These are phyloP conservation scores for Aureobasidium melanogenum DNA, from an alignment of 2,329 filamentous ascomycete genomes.

Conservation along the genomic window DNA sequence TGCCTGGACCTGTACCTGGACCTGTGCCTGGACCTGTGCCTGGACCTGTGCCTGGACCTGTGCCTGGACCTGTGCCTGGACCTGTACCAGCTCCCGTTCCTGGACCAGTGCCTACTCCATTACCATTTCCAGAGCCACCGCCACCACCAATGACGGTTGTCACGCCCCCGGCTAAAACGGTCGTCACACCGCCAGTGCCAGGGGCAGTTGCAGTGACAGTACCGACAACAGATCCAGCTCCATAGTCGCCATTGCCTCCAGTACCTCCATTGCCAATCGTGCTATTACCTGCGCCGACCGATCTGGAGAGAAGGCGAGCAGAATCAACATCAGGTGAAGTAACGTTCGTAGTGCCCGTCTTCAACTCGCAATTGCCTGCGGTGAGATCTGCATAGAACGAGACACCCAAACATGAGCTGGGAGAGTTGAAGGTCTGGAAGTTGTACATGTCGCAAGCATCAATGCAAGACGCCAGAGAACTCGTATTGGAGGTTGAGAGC, in stretches of 20 bases:
- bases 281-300: slow-evolving; percentile 13
- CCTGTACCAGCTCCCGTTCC: slow-evolving; percentile 14
- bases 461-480: slow-evolving; percentile 21
- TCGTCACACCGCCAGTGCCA: not conserved
- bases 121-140: slow-evolving; percentile 10
- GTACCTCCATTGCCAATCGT: slow-evolving; percentile 12
- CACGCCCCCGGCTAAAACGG: not conserved
- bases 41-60: slow-evolving; percentile 12
- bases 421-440: slow-evolving; percentile 16
- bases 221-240: slow-evolving; percentile 14
- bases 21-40: slow-evolving; percentile 16
- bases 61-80: not conserved
- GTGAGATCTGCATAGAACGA: slow-evolving; percentile 16
- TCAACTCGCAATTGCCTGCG: slow-evolving; percentile 21
- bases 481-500: slow-evolving; percentile 18
- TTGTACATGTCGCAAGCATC: slow-evolving; percentile 26
- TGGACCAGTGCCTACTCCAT: slow-evolving; percentile 12
- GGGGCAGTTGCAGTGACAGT: not conserved
- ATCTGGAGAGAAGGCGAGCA: slow-evolving; percentile 16
- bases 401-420: slow-evolving; percentile 21
- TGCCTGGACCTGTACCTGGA: slow-evolving; percentile 10
- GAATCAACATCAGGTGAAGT: slow-evolving; percentile 14
- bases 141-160: not conserved
- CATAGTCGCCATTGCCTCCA: slow-evolving; percentile 7
- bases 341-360: slow-evolving; percentile 13